A percentile compares a stretch with the other conserved stretches of the same genome.
phyloP scores from a whole-genome alignment of 352 stramenopile genomes.

The Globisporangium apiculatum region DNA sequence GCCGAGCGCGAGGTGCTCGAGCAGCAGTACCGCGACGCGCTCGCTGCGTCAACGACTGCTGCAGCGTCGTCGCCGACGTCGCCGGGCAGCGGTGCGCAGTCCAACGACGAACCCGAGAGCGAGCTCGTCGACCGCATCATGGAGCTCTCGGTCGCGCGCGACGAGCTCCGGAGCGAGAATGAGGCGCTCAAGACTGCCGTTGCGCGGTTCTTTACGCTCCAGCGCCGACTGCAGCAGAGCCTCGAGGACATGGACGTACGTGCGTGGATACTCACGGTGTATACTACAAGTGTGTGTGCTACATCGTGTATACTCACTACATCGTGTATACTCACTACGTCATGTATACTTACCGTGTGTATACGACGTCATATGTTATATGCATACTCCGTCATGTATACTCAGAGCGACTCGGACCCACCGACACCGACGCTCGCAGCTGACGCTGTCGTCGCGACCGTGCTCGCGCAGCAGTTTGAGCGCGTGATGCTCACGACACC shows the following conservation, averaged over 20 bases:
- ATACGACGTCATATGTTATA: too few relatives aligned
- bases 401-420: conserved; percentile 4
- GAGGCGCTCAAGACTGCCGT: conserved; percentile 32
- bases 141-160: conserved; percentile 14
- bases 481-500: conserved; percentile 26
- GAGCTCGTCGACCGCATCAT: conserved; percentile 14
- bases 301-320: too few relatives aligned
- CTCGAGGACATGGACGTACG: conserved; percentile 10
- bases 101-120: neutral
- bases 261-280: too few relatives aligned
- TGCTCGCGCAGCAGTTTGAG: conserved; percentile 35
- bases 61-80: conserved; percentile 6
- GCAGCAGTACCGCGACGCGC: conserved; percentile 30
- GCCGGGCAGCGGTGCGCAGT: neutral
- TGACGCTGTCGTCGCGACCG: neutral
- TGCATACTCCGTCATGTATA: too few relatives aligned
- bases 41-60: conserved; percentile 10
- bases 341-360: too few relatives aligned
- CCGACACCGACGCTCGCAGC: neutral
- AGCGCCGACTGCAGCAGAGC: conserved; percentile 28
- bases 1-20: conserved; percentile 29
- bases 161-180: conserved; percentile 43
- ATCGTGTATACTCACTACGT: too few relatives aligned
- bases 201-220: conserved; percentile 29
- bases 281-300: too few relatives aligned